phyloP scores from a whole-genome alignment of 108 stramenopile species.

The Mayamaea pseudoterrestris region DNA sequence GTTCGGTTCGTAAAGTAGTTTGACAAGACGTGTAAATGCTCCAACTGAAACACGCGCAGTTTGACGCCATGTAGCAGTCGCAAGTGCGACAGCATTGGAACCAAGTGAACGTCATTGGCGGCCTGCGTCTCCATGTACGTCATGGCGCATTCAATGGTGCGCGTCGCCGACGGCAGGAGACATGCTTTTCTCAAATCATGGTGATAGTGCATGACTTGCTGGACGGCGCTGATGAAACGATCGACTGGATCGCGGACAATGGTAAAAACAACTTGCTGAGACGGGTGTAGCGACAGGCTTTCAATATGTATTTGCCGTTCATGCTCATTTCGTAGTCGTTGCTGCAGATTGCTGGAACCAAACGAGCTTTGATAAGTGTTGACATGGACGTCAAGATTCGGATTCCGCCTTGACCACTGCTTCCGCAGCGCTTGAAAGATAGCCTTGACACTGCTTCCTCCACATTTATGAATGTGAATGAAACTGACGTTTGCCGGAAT shows the following conservation, averaged over 20 bases:
- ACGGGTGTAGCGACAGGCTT: not conserved
- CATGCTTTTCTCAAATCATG: not conserved
- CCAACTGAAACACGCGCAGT: too few relatives aligned
- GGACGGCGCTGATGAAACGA: conserved; percentile 9
- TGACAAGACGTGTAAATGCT: too few relatives aligned
- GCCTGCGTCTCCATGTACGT: not conserved
- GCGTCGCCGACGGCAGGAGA: not conserved
- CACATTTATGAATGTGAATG: too few relatives aligned
- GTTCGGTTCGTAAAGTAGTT: too few relatives aligned
- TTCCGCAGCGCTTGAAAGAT: too few relatives aligned
- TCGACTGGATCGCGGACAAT: conserved; percentile 20
- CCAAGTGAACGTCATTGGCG: not conserved
- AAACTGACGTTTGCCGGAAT: too few relatives aligned
- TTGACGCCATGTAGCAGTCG: not conserved
- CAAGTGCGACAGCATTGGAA: not conserved
- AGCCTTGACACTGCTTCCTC: too few relatives aligned
- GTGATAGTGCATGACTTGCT: not conserved
- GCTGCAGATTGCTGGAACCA: too few relatives aligned
- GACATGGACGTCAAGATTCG: too few relatives aligned
- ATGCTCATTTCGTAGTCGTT: not conserved
- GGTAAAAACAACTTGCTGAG: conserved; percentile 8
- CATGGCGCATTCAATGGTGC: not conserved
- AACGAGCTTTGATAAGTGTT: too few relatives aligned
- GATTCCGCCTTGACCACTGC: too few relatives aligned
- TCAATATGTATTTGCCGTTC: not conserved